Evolutionary conservation across 2,329 filamentous ascomycete genomes (phyloP).

Genomic region (Pyricularia grisea): DNA sequence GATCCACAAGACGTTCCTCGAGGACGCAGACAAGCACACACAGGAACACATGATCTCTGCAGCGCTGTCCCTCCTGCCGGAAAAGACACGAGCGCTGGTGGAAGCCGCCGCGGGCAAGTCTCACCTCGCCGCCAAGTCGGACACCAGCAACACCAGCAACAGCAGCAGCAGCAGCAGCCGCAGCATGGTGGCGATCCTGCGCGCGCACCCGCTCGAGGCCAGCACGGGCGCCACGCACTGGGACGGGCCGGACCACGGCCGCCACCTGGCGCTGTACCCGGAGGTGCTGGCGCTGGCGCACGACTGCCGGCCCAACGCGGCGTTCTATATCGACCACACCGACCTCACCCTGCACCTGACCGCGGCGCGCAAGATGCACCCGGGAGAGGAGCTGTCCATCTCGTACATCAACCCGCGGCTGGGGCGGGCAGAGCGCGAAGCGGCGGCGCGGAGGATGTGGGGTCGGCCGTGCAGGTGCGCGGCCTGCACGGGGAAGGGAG

Average conservation of each 20-base stretch:
- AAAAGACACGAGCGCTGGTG: slow-evolving; percentile 12
- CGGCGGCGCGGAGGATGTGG: slow-evolving; percentile 19
- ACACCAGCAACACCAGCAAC: too few species aligned
- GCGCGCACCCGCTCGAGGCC: slow-evolving; percentile 15
- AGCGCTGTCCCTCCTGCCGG: slow-evolving; percentile 15
- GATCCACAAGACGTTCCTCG: slow-evolving; percentile 11
- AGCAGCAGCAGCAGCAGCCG: background rate
- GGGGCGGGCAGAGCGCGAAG: slow-evolving; percentile 15
- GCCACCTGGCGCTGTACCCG: slow-evolving; percentile 21
- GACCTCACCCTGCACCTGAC: slow-evolving; percentile 21
- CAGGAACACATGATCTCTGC: slow-evolving; percentile 12
- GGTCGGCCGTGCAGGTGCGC: slow-evolving; percentile 26
- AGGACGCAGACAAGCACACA: slow-evolving; percentile 12
- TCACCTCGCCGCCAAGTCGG: background rate
- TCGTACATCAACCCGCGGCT: slow-evolving; percentile 26
- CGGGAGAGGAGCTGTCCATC: slow-evolving; percentile 28
- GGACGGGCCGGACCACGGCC: background rate
- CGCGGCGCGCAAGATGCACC: slow-evolving; percentile 20
- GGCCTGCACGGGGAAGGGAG: slow-evolving; percentile 17
- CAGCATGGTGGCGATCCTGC: slow-evolving; percentile 13
- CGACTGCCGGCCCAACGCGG: slow-evolving; percentile 31
- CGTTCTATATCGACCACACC: slow-evolving; percentile 19
- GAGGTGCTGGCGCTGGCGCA: slow-evolving; percentile 27
- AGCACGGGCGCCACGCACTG: slow-evolving; percentile 11
- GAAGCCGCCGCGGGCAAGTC: slow-evolving; percentile 9